Base-by-base conservation (phyloP, 129 eudicot species). In the Chrysanthemum lavandulifolium region DNA sequence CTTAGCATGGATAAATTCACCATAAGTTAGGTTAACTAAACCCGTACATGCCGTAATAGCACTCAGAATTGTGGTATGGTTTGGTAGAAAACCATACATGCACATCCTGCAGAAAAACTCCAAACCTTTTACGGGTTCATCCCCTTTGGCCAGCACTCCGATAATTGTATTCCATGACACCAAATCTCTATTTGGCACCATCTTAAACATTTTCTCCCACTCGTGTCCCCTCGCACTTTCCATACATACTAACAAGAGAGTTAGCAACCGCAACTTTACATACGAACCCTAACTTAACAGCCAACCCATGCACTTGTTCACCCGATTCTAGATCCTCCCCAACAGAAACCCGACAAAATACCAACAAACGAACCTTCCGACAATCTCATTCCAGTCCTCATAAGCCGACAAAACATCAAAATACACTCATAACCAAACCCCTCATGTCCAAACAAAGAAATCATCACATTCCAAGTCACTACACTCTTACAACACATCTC, bases 111-210 rank as follows among this genome's bases (percentile, higher is more conserved):
- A 45, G 64, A 89, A 84, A 18, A 79, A 50, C 33, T 77, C 73
- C 47, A 92, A 47, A 56, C 92, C 88, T 75, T 79, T 82, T 2
- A 48, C 62, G 1, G 90, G 88, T 60, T 71, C 78, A 72, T 80
- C 83, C 68, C 85, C 73, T 54, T 65, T 81, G 8, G 87, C 80
- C 75, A 79, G 48, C 36, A 72, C 85, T 29, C 87, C 90, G 52
- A 92, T 80, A 15, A 92, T 6, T 13, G 87, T 89, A 81, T 87
- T 92, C 91, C 93, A 92, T 6, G 96, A 69, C 54, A 92, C 81
- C 71, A 78, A 56, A 73, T 92, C 98, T 47, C 78, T 64, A 60
- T 74, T 72, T 45, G 73, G 75, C 56, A 73, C 79, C 68, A 49
- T 57, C 15, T 72, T 64, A 71, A 92, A 87, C 87, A 87, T 25